phyloP scores from a whole-genome alignment of 1,284 basidiomycete species.

The Sporisorium exsertum region DNA sequence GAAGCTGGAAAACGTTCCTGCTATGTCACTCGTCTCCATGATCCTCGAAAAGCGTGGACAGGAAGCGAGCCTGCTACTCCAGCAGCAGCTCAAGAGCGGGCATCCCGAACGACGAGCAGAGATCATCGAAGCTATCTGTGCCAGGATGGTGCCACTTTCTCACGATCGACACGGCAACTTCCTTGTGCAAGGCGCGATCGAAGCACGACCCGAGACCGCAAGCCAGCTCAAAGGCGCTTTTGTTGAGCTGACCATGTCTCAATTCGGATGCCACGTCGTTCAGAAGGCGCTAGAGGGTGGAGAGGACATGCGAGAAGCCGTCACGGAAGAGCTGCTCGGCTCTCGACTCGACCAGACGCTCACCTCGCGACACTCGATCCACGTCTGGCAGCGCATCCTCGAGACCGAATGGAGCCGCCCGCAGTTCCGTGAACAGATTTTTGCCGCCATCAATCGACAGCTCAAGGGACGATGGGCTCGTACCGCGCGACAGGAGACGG shows the following conservation, averaged over 20 bases:
- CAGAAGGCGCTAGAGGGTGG: slow-evolving; percentile 55
- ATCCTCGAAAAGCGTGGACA: slow-evolving; percentile 45
- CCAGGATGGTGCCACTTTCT: slow-evolving; percentile 41
- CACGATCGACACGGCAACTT: slow-evolving; percentile 65
- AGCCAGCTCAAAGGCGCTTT: slow-evolving; percentile 49
- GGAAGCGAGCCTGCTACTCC: slow-evolving; percentile 59
- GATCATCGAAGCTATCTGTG: slow-evolving; percentile 50
- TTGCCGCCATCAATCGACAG: slow-evolving; percentile 53
- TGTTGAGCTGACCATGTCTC: slow-evolving; percentile 56
- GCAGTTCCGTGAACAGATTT: slow-evolving; percentile 43
- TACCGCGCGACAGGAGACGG: slow-evolving; percentile 59
- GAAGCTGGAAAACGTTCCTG: slow-evolving; percentile 24
- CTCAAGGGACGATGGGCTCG: slow-evolving; percentile 58
- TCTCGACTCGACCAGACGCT: slow-evolving; percentile 55
- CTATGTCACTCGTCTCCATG: slow-evolving; percentile 35
- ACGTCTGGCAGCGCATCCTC: slow-evolving; percentile 63
- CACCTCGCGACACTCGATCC: slow-evolving; percentile 58
- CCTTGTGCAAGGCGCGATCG: slow-evolving; percentile 58
- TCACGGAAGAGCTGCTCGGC: slow-evolving; percentile 58
- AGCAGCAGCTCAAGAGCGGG: slow-evolving; percentile 61
- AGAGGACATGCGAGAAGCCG: slow-evolving; percentile 28
- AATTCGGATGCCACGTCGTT: slow-evolving; percentile 64
- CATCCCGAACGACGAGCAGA: slow-evolving; percentile 24
- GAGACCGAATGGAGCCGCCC: slow-evolving; percentile 52
- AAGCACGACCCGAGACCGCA: slow-evolving; percentile 32